phyloP scores from a whole-genome alignment of 2,329 filamentous ascomycete species.

The Alternaria brassicicola region DNA sequence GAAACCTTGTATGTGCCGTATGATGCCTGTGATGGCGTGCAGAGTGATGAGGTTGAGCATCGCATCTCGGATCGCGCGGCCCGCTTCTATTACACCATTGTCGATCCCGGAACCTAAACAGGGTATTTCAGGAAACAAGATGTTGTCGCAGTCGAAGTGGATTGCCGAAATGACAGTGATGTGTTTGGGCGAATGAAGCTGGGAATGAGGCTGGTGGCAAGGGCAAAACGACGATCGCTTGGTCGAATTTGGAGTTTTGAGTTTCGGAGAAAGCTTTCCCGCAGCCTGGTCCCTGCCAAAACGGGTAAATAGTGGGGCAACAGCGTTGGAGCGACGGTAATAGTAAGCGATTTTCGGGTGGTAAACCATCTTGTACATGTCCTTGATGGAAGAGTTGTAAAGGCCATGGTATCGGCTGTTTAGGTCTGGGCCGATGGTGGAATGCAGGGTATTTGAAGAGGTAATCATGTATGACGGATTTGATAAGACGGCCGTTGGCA shows the following conservation, averaged over 20 bases:
- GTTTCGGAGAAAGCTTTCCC: constrained; percentile 4
- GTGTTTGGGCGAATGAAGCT: neutral
- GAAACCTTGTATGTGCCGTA: neutral
- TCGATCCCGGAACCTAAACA: neutral
- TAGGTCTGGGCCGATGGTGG: constrained; percentile 19
- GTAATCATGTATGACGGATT: constrained; percentile 11
- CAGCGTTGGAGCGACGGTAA: constrained; percentile 7
- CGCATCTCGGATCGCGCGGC: neutral
- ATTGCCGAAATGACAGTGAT: neutral
- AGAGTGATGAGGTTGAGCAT: neutral
- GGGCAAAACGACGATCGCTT: neutral
- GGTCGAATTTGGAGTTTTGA: neutral
- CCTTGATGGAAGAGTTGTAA: constrained; percentile 9
- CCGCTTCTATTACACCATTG: neutral
- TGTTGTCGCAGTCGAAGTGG: neutral
- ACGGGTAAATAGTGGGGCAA: constrained; percentile 1
- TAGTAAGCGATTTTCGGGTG: constrained; percentile 5
- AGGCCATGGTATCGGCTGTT: constrained; percentile 11
- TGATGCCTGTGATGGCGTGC: neutral
- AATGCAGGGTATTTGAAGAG: constrained; percentile 29
- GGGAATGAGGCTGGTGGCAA: neutral
- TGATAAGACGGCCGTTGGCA: constrained; percentile 4
- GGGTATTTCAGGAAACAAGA: neutral
- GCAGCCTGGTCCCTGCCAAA: neutral
- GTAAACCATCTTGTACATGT: constrained; percentile 7